Percentiles rank a stretch among this genome's conserved stretches.
phyloP scores from a whole-genome alignment of 2,329 filamentous ascomycete species.

The Zasmidium cellare region DNA sequence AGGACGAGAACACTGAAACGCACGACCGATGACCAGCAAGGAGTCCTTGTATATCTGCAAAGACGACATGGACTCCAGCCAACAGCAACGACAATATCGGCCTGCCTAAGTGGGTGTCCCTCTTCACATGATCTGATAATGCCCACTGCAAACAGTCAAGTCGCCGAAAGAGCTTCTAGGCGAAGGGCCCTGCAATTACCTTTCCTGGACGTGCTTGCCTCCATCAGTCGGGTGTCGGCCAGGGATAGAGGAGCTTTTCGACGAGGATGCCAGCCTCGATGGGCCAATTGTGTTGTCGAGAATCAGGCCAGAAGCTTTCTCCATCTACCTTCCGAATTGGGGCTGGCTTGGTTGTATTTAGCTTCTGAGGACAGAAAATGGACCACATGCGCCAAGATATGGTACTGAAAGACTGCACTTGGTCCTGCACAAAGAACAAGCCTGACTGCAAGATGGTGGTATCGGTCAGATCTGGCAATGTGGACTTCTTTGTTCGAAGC shows the following conservation, averaged over 20 bases:
- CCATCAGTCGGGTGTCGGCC: neutral
- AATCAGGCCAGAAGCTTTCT: neutral
- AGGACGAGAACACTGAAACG: neutral
- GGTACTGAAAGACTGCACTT: neutral
- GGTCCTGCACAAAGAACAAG: too few species aligned
- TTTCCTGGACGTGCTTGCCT: neutral
- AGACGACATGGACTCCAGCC: too few species aligned
- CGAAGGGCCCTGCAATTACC: too few species aligned
- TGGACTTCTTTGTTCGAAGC: too few species aligned
- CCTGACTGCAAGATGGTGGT: too few species aligned
- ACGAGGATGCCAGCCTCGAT: neutral
- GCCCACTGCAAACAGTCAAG: too few species aligned
- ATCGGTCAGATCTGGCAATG: too few species aligned
- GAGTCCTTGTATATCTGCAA: too few species aligned
- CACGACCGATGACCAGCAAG: neutral
- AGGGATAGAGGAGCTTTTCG: neutral
- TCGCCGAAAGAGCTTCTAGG: too few species aligned
- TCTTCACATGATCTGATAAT: too few species aligned
- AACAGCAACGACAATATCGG: too few species aligned
- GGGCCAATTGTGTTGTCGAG: neutral
- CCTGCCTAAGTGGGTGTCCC: too few species aligned
- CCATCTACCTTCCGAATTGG: conserved; percentile 1
- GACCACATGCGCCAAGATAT: neutral
- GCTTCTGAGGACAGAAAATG: neutral
- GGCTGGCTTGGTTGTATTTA: neutral